Evolutionary conservation across 2,329 filamentous ascomycete species (phyloP).

Genomic region (Paraconiothyrium sp.): DNA sequence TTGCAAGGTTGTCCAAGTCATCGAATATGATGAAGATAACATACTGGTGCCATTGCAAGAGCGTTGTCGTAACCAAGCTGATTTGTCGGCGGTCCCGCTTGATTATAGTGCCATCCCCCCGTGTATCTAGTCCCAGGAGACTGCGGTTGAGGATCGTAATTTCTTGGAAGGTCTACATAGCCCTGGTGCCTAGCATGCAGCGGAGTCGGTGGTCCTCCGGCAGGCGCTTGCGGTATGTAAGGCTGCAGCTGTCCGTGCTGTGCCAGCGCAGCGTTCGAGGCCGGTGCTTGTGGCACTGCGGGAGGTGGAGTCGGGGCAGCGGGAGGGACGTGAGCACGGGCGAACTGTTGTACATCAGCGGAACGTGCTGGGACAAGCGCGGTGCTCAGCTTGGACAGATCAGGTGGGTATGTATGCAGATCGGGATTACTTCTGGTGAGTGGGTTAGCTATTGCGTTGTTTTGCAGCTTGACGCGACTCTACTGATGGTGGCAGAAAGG

Average conservation of each 20-base stretch:
- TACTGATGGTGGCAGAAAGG: background rate
- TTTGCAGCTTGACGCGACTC: background rate
- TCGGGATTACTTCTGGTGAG: background rate
- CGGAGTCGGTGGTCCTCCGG: slow-evolving; percentile 15
- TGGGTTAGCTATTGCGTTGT: slow-evolving; percentile 7
- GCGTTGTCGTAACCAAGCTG: slow-evolving; percentile 8
- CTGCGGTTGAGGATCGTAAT: slow-evolving; percentile 22
- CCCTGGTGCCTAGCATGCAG: slow-evolving; percentile 20
- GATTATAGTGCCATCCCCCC: slow-evolving; percentile 29
- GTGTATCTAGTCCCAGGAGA: slow-evolving; percentile 7
- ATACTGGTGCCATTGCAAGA: slow-evolving; percentile 26
- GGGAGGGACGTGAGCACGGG: slow-evolving; percentile 30
- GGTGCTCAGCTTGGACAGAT: slow-evolving; percentile 7
- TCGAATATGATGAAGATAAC: background rate
- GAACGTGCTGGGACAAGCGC: slow-evolving; percentile 2
- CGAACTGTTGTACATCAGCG: slow-evolving; percentile 33
- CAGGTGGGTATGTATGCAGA: slow-evolving; percentile 3
- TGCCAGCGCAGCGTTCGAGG: slow-evolving; percentile 23
- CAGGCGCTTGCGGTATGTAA: slow-evolving; percentile 9
- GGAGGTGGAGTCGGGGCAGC: slow-evolving; percentile 40
- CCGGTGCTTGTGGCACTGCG: slow-evolving; percentile 25
- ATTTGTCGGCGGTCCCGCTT: slow-evolving; percentile 22
- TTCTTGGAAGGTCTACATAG: slow-evolving; percentile 22
- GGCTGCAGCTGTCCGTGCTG: slow-evolving; percentile 18
- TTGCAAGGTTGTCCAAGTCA: background rate